Conservation (phyloP, 495 filamentous ascomycete species). For the Neurospora sublineolata region DNA sequence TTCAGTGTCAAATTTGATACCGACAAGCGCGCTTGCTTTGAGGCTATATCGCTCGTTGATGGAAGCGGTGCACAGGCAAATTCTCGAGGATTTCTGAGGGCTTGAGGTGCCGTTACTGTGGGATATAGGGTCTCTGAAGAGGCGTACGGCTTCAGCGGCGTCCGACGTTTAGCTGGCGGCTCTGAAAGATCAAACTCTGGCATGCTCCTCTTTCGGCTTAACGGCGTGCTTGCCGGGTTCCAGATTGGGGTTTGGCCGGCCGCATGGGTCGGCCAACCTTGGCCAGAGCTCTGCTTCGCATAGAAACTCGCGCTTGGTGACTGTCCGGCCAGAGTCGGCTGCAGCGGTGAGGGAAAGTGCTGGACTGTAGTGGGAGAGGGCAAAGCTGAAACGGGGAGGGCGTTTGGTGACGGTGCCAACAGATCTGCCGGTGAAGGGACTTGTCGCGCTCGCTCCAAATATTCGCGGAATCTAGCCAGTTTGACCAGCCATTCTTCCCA, state of each 20-base stretch:
- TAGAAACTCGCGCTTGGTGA: slow-evolving; percentile 20
- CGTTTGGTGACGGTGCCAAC: slow-evolving; percentile 25
- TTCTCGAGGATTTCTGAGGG: not conserved
- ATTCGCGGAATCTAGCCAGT: slow-evolving; percentile 66
- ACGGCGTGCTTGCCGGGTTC: slow-evolving; percentile 29
- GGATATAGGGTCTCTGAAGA: not conserved
- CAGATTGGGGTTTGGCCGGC: slow-evolving; percentile 30
- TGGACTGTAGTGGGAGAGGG: slow-evolving; percentile 35
- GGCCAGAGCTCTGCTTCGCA: slow-evolving; percentile 1
- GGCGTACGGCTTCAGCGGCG: not conserved
- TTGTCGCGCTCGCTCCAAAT: slow-evolving; percentile 49
- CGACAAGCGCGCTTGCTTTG: slow-evolving; percentile 22
- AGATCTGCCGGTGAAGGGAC: slow-evolving; percentile 23
- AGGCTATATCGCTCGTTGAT: not conserved
- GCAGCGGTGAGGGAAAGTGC: slow-evolving; percentile 21
- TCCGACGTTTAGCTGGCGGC: slow-evolving; percentile 55
- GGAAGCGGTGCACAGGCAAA: not conserved
- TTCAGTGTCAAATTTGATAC: slow-evolving; percentile 35
- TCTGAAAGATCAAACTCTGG: slow-evolving; percentile 51
- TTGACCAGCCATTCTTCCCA: slow-evolving; percentile 82
- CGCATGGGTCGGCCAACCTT: slow-evolving; percentile 28
- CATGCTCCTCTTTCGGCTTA: slow-evolving; percentile 57
- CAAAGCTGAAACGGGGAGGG: slow-evolving; percentile 13
- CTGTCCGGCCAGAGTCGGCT: slow-evolving; percentile 15
- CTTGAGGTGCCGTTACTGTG: not conserved